A percentile compares a stretch with the other conserved stretches of the same genome.
Conservation (phyloP, 192 early-diverging fungal species). For the Entomortierella lignicola region DNA sequence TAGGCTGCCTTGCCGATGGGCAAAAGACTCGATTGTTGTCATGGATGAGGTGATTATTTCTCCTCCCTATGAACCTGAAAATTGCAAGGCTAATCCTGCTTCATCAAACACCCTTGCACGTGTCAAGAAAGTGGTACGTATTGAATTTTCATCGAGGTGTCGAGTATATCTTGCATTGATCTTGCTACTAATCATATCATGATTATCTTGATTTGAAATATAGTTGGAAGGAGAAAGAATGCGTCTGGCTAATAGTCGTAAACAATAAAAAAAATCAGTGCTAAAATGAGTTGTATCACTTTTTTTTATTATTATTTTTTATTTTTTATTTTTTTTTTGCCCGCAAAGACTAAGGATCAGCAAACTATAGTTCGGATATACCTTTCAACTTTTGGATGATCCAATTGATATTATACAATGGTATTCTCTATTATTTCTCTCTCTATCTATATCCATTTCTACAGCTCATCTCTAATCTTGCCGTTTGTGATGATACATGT, state of each 20-base stretch:
- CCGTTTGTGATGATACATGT: slow-evolving; percentile 16
- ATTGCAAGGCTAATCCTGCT: slow-evolving; percentile 70
- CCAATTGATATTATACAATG: too few relatives aligned
- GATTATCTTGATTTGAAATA: neutral
- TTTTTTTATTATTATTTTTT: too few relatives aligned
- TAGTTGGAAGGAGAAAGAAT: slow-evolving; percentile 64
- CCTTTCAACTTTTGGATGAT: too few relatives aligned
- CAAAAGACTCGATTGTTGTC: slow-evolving; percentile 78
- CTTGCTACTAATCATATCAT: neutral
- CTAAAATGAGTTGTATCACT: neutral
- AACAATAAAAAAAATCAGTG: slow-evolving; percentile 28
- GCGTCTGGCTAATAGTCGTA: slow-evolving; percentile 54
- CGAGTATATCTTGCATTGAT: too few relatives aligned
- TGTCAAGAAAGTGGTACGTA: slow-evolving; percentile 81
- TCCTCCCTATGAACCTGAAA: slow-evolving; percentile 78
- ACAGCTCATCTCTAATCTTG: slow-evolving; percentile 24
- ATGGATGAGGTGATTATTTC: slow-evolving; percentile 84
- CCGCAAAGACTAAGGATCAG: neutral
- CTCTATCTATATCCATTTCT: neutral
- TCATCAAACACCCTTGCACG: slow-evolving; percentile 70
- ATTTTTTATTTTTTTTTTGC: slow-evolving; percentile 4
- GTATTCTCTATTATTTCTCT: neutral
- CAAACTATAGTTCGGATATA: too few relatives aligned
- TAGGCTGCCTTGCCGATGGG: slow-evolving; percentile 84
- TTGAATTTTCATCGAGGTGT: too few relatives aligned